phyloP scores from a whole-genome alignment of 2,329 filamentous ascomycete genomes.

The Claviceps spartinae region DNA sequence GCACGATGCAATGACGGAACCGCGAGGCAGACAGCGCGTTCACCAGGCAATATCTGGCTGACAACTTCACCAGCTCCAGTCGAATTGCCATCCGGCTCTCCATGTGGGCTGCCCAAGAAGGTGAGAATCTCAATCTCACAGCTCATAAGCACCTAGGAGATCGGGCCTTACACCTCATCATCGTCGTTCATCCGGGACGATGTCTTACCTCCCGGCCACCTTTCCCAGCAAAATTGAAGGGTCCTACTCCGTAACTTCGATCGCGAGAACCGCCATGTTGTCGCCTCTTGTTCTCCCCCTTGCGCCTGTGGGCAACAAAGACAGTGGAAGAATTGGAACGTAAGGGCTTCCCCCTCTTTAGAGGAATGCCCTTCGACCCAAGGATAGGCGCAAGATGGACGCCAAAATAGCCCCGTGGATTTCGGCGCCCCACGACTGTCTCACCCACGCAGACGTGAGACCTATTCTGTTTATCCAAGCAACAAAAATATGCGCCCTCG shows the following conservation, averaged over 20 bases:
- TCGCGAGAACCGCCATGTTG: background rate
- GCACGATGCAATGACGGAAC: slow-evolving; percentile 3
- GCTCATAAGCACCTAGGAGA: background rate
- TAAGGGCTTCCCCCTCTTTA: slow-evolving; percentile 2
- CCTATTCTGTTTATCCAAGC: background rate
- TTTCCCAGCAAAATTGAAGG: background rate
- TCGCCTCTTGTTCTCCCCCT: background rate
- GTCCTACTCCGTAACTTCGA: background rate
- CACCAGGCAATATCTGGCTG: background rate
- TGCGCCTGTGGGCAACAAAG: background rate
- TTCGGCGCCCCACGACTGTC: slow-evolving; percentile 8
- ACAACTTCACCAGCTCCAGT: background rate
- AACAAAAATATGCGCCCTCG: background rate
- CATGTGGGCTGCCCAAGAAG: background rate
- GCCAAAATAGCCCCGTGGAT: slow-evolving; percentile 1
- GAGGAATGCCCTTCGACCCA: slow-evolving; percentile 7
- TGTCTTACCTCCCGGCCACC: slow-evolving; percentile 1
- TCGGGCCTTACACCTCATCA: background rate
- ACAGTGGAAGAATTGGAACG: background rate
- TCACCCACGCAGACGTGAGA: background rate
- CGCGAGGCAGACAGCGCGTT: background rate
- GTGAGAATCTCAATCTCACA: background rate
- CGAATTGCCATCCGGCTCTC: background rate
- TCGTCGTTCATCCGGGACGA: background rate
- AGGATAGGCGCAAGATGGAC: slow-evolving; percentile 2